These are phyloP conservation scores for Candida pini DNA, from an alignment of 805 yeast species.

Conservation along the genomic window DNA sequence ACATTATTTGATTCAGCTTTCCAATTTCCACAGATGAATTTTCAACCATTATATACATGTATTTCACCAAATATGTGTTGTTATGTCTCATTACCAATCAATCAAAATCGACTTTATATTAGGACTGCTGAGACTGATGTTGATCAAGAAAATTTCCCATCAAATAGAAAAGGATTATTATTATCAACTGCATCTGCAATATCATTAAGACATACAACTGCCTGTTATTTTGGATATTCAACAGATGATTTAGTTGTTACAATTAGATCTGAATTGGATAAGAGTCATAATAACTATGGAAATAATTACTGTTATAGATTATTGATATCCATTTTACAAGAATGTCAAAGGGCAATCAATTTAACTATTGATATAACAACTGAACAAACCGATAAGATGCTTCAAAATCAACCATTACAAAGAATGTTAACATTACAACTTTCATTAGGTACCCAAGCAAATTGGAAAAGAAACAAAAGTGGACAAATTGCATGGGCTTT, in stretches of 20 bases:
- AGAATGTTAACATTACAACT: slow-evolving; percentile 65
- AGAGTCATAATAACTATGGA: slow-evolving; percentile 16
- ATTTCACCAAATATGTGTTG: slow-evolving; percentile 51
- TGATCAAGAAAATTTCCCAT: slow-evolving; percentile 11
- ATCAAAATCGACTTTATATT: slow-evolving; percentile 17
- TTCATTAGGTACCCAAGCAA: slow-evolving; percentile 46
- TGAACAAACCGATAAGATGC: slow-evolving; percentile 70
- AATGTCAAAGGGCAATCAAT: slow-evolving; percentile 70
- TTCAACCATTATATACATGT: slow-evolving; percentile 31
- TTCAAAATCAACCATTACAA: slow-evolving; percentile 75
- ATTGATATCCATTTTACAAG: slow-evolving; percentile 45
- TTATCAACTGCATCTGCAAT: slow-evolving; percentile 50
- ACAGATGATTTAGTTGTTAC: slow-evolving; percentile 67
- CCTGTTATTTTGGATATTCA: slow-evolving; percentile 61
- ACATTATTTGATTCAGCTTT: slow-evolving; percentile 52
- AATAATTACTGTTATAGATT: slow-evolving; percentile 29
- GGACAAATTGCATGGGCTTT: slow-evolving; percentile 54
- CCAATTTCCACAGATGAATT: slow-evolving; percentile 34
- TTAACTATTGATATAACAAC: slow-evolving; percentile 64
- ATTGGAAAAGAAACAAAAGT: slow-evolving; percentile 35
- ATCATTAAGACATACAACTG: slow-evolving; percentile 61
- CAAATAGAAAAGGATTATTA: slow-evolving; percentile 27
- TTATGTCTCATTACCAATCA: slow-evolving; percentile 26
- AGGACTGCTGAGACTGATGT: slow-evolving; percentile 17
- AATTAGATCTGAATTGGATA: slow-evolving; percentile 41